Conservation (phyloP, 495 filamentous ascomycete species). For the Penicillium coffeae region DNA sequence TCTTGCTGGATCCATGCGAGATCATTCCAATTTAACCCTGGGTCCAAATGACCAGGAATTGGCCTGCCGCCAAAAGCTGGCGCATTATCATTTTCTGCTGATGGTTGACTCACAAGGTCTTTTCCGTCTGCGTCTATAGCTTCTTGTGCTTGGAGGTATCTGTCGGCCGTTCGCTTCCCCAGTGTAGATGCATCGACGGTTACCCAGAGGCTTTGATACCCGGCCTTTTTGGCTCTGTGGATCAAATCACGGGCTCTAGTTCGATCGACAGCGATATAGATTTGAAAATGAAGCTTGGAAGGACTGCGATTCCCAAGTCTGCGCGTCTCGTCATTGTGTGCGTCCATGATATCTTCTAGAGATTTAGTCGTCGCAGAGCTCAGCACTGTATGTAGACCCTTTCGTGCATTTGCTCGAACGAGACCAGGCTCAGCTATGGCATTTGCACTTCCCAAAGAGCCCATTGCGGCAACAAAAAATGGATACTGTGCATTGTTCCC, state of each 20-base stretch:
- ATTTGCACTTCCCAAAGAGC: slow-evolving; percentile 14
- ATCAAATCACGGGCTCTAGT: slow-evolving; percentile 12
- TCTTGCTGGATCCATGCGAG: slow-evolving; percentile 15
- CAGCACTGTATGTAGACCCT: slow-evolving; percentile 16
- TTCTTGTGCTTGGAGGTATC: slow-evolving; percentile 19
- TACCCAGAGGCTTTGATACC: slow-evolving; percentile 20
- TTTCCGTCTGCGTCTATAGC: slow-evolving; percentile 5
- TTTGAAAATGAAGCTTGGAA: slow-evolving; percentile 14
- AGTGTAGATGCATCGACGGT: slow-evolving; percentile 19
- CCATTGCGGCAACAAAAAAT: slow-evolving; percentile 20
- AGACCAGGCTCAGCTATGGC: slow-evolving; percentile 15
- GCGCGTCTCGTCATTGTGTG: slow-evolving; percentile 11
- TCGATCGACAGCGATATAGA: slow-evolving; percentile 16
- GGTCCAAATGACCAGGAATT: slow-evolving; percentile 15
- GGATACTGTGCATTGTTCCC: too few species aligned
- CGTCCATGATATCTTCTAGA: slow-evolving; percentile 19
- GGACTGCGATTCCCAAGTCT: slow-evolving; percentile 10
- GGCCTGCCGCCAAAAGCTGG: slow-evolving; percentile 18
- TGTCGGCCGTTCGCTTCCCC: slow-evolving; percentile 19
- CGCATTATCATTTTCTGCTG: slow-evolving; percentile 10
- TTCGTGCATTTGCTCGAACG: slow-evolving; percentile 13
- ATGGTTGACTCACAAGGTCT: slow-evolving; percentile 3
- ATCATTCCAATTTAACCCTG: slow-evolving; percentile 18
- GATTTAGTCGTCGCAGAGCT: slow-evolving; percentile 17
- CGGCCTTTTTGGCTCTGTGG: slow-evolving; percentile 15